Base-by-base conservation (phyloP, 495 filamentous ascomycete species). In the Tuber indicum region DNA sequence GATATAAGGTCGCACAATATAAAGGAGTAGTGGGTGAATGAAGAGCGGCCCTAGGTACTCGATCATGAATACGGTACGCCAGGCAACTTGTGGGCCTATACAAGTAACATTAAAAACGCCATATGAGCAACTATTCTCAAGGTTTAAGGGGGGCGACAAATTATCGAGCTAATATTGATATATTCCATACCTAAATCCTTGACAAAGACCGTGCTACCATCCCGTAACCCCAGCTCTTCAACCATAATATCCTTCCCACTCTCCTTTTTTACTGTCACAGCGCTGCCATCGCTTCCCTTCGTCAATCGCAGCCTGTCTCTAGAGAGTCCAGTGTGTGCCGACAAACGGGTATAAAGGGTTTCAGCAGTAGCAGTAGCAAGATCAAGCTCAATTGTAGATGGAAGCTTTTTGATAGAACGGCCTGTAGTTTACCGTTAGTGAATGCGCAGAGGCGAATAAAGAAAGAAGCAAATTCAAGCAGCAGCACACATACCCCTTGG, bases 1-100 rank as follows among this genome's bases (percentile, higher is more conserved):
- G 81, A 97, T 86, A 82, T 91, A 89, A 3, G 91, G 88, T 42
- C 93, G 93, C 72, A 95, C 85, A 77, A 88, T 83, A 85, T 88
- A 90, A 81, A 94, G 86, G 81, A 89, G 85, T 58, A 91, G 87
- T 43, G 89, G 91, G 85, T 97, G 94, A 86, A 98, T 92, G 81
- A 98, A 84, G 78, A 98, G 90, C n/a, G 96, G 96, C 12, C 96
- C 96, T 75, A 94, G 86, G 85, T 99, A 99, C 87, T 99, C 96
- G 84, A 97, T 90, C 76, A 97, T 85, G 86, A 94, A 99, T 82
- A 98, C 96, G 73, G 93, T 94, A 76, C 91, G 91, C 96, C 96
- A 99, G 72, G 89, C 90, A 75, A 98, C 92, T 85, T 99, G 96
- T 45, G 91, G 91, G 71, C 96, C 95, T 98, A 66, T 10, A 23